Evolutionary conservation across 164 flowering plant species (phyloP).

Genomic region (Vitis rupestris): DNA sequence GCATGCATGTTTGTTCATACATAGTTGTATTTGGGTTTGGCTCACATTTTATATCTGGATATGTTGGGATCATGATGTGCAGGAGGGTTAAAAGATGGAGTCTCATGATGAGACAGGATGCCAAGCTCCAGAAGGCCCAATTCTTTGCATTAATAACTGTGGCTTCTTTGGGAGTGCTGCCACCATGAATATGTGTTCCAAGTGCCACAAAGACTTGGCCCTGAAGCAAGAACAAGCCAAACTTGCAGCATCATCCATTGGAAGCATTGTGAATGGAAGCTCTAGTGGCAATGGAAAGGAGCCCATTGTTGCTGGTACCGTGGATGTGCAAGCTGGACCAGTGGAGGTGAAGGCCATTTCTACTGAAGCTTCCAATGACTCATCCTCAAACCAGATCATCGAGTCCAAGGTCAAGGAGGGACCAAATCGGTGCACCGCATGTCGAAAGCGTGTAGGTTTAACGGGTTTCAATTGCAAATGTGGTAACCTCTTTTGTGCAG

Average conservation of each 20-base stretch:
- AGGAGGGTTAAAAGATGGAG: neutral
- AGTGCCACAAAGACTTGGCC: slow-evolving; percentile 37
- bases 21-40: too few species aligned
- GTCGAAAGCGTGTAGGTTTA: slow-evolving; percentile 49
- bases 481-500: slow-evolving; percentile 48
- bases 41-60: too few species aligned
- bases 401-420: neutral
- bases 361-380: too few species aligned
- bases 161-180: slow-evolving; percentile 55
- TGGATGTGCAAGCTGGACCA: neutral
- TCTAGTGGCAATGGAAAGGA: too few species aligned
- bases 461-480: slow-evolving; percentile 60
- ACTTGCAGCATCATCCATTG: slow-evolving; percentile 4
- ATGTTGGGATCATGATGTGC: too few species aligned
- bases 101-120: slow-evolving; percentile 48
- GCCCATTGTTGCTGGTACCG: too few species aligned
- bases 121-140: slow-evolving; percentile 25
- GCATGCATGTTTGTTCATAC: too few species aligned
- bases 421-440: slow-evolving; percentile 34
- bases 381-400: too few species aligned
- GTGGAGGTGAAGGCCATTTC: slow-evolving; percentile 10
- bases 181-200: slow-evolving; percentile 40
- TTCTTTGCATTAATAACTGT: slow-evolving; percentile 49
- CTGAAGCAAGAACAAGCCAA: slow-evolving; percentile 27
- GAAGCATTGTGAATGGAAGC: too few species aligned